Conservation (phyloP, 306 rosid genomes). For the Quercus bicolor region DNA sequence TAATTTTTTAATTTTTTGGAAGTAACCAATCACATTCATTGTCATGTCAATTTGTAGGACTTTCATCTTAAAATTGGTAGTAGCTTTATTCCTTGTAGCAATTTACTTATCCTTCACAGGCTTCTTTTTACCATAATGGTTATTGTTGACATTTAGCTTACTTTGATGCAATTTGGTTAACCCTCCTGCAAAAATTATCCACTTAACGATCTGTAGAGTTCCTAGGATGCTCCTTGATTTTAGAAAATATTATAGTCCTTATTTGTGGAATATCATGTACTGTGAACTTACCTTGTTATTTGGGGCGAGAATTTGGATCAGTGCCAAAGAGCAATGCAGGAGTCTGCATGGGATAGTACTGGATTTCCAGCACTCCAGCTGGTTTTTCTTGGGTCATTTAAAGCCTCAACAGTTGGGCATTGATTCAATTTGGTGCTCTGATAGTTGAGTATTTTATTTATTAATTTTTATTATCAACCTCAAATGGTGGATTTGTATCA, state of each 20-base stretch:
- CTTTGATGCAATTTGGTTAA: neutral
- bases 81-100: too few species aligned
- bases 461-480: neutral
- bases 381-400: neutral
- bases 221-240: too few species aligned
- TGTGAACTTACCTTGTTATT: neutral
- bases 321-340: neutral
- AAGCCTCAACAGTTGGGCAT: neutral
- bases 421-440: neutral
- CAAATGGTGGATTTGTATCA: neutral
- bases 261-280: neutral
- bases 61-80: too few species aligned
- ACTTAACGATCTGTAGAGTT: too few species aligned
- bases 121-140: neutral
- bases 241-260: neutral
- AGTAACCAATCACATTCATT: too few species aligned
- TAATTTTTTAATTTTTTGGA: too few species aligned
- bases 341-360: neutral
- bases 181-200: neutral
- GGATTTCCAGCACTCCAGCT: neutral
- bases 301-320: neutral
- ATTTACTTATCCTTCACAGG: neutral
- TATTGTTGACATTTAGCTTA: neutral
- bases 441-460: neutral
- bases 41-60: too few species aligned